Evolutionary conservation across 495 filamentous ascomycete genomes (phyloP), one percentile per base, ranked within the genome.

Genomic region (Talaromyces liani): DNA sequence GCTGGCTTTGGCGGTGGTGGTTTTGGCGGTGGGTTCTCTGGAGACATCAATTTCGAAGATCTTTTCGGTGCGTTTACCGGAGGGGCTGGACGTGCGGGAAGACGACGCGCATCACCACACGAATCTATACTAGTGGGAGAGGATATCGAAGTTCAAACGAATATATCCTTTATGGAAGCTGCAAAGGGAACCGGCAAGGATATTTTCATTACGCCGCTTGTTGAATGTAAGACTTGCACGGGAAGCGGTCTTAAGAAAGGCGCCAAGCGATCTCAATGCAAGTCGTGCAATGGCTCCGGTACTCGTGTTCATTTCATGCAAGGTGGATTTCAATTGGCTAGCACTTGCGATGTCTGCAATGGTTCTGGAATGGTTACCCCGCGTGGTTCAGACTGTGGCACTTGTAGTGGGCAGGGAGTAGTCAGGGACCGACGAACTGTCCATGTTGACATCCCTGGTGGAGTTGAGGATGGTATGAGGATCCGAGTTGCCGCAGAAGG

Each of bases 401-500:
- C 84, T 8, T 98, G 94, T 73, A 71, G 74, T 39, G 94, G 94
- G 27, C 83, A 88, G 60, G 95, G 94, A 45, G 91, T 92, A 25
- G 76, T 87, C 6, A 80, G 89, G 63, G 91, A 93, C 66, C 79
- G 85, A 25, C 90, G 91, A 77, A 90, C 88, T 6, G 80, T 98
- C 59, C 86, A 80, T 51, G 82, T 98, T 20, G 92, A 98, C 66
- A 96, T 98, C 58, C 94, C 94, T 16, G 90, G 88, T 14, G 94
- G 94, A 66, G 88, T 98, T 36, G 94, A 97, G 67, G 93, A 98
- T 77, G 92, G 94, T 45, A 97, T 97, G 93, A 84, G 89, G 53
- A 73, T 98, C 68, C 82, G 90, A 56, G 80, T 98, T 18, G 78
- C 80, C 51, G 88, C 87, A 6, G 92, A 96, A 71, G 94, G 94